A percentile compares a stretch with the other conserved stretches of the same genome.
These are phyloP conservation scores for Cutaneotrichosporon spelunceum DNA, from an alignment of 1,284 basidiomycete genomes.

Conservation along the genomic window DNA sequence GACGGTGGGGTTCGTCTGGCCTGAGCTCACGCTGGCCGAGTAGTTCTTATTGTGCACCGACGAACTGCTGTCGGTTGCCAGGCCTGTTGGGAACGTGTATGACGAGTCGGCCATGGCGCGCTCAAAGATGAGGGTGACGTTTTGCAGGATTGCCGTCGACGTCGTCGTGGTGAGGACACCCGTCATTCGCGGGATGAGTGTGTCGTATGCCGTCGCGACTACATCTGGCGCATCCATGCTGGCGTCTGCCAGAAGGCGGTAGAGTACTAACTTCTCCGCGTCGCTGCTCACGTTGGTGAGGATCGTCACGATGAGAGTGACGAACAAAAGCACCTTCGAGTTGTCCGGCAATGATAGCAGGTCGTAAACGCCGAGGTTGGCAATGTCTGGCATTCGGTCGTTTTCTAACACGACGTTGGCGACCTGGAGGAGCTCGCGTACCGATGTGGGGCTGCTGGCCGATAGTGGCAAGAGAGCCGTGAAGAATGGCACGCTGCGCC, in stretches of 20 bases:
- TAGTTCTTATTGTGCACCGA: conserved; percentile 30
- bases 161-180: conserved; percentile 71
- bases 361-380: conserved; percentile 56
- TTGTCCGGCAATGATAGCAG: conserved; percentile 55
- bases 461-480: conserved; percentile 71
- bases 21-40: conserved; percentile 19
- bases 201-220: conserved; percentile 73
- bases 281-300: conserved; percentile 72
- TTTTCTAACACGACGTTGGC: conserved; percentile 59
- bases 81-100: conserved; percentile 37
- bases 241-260: conserved; percentile 72
- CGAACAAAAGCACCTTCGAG: conserved; percentile 66
- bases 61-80: conserved; percentile 18
- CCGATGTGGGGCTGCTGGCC: conserved; percentile 58
- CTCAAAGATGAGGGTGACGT: conserved; percentile 68
- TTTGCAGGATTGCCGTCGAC: conserved; percentile 66
- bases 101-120: conserved; percentile 39
- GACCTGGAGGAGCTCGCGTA: conserved; percentile 59
- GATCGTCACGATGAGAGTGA: conserved; percentile 73
- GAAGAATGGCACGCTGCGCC: conserved; percentile 74
- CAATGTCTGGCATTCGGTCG: conserved; percentile 54
- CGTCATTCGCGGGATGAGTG: conserved; percentile 70
- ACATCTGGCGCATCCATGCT: conserved; percentile 67
- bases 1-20: conserved; percentile 9
- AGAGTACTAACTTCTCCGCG: conserved; percentile 74